Evolutionary conservation across 805 yeast species (phyloP), one percentile per base, ranked within the genome.

Genomic region (Saccharomycopsis fibuligera): DNA sequence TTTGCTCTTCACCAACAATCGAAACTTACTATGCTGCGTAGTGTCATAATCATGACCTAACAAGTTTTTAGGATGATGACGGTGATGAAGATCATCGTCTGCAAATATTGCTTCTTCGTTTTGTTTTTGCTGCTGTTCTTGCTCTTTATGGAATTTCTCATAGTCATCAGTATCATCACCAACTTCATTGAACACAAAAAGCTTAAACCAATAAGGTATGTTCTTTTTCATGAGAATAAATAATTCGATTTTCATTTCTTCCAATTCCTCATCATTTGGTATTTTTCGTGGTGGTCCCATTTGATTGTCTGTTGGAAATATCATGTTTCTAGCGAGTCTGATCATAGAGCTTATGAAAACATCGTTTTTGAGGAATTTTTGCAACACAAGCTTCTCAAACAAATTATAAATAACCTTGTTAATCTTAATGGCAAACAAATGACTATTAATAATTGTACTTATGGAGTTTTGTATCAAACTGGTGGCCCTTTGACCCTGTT

Each of bases 241-340:
- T 9, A 51, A 43, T 33, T 50, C 50, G n/a, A 53, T 53, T 44
- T 65, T 63, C 22, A 66, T 57, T 2, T 53, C 54, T 25, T 59
- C 62, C 48, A 69, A 68, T 50, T 73, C 75, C 21, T 60, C 66
- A 0, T 59, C 63, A 9, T 61, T 58, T 1, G 81, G 79, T n/a
- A 65, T 61, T 2, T 62, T 56, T 21, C 73, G 57, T 3, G 74
- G 66, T 3, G 75, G 74, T 0, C 80, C 80, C 73, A 76, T 68
- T n/a, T 59, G 58, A 14, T 69, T 73, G 57, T 76, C 78, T 23
- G 60, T 61, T 2, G 81, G 79, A 50, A 75, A 76, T n/a, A 75
- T 53, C 27, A 62, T 58, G 27, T 61, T 59, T 45, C 79, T 59
- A 2, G 67, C 53, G 12, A 57, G 54, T n/a, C 56, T 55, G 5